phyloP scores from a whole-genome alignment of 805 yeast genomes.

The Cyberlindnera meyerae region DNA sequence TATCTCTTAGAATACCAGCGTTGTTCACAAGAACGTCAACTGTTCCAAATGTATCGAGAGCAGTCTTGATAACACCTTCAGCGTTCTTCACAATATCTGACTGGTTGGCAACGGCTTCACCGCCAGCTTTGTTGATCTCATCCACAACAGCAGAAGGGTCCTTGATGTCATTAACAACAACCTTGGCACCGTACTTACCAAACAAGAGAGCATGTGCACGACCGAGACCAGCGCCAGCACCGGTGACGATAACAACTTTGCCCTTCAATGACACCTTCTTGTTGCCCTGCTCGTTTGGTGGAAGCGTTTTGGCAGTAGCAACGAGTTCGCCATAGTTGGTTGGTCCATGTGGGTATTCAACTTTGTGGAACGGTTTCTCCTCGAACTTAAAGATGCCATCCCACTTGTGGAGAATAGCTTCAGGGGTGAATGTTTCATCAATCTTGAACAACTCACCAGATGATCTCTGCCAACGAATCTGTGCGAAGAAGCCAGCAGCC shows the following conservation, averaged over 20 bases:
- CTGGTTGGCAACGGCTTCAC: slow-evolving; percentile 75
- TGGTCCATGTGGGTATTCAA: slow-evolving; percentile 65
- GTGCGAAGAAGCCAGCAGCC: slow-evolving; percentile 91
- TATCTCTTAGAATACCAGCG: slow-evolving; percentile 93
- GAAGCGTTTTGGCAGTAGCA: slow-evolving; percentile 44
- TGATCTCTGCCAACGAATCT: slow-evolving; percentile 92
- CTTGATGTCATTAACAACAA: slow-evolving; percentile 85
- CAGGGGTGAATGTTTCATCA: slow-evolving; percentile 74
- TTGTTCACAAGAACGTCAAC: slow-evolving; percentile 85
- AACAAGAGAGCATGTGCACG: slow-evolving; percentile 79
- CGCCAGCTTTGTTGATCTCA: slow-evolving; percentile 69
- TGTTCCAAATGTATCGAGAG: slow-evolving; percentile 70
- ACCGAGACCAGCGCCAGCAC: slow-evolving; percentile 95
- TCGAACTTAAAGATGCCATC: slow-evolving; percentile 59
- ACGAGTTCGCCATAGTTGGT: slow-evolving; percentile 65
- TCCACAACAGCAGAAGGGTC: slow-evolving; percentile 71
- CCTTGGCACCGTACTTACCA: slow-evolving; percentile 91
- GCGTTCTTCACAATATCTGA: slow-evolving; percentile 80
- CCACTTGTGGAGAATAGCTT: slow-evolving; percentile 68
- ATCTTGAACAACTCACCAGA: slow-evolving; percentile 83
- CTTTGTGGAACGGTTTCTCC: slow-evolving; percentile 47
- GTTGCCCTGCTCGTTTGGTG: slow-evolving; percentile 55
- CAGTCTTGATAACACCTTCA: slow-evolving; percentile 69
- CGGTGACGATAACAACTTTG: slow-evolving; percentile 88
- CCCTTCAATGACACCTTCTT: slow-evolving; percentile 59